Conservation (phyloP, 2,329 filamentous ascomycete genomes). For the Cyphellophora europaea region DNA sequence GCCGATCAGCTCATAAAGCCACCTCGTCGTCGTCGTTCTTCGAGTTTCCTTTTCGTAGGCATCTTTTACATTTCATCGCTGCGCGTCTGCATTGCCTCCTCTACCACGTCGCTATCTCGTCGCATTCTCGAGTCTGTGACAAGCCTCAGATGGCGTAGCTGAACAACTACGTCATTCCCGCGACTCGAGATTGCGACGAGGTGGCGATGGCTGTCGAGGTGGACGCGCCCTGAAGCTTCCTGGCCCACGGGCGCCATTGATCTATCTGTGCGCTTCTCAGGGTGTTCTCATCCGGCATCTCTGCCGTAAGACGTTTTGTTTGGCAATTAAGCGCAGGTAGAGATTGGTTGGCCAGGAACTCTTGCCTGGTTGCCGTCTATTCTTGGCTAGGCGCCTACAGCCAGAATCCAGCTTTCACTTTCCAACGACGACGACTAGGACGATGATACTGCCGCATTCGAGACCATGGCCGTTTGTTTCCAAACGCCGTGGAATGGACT, state of each 20-base stretch:
- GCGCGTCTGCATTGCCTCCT: neutral
- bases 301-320: neutral
- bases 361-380: neutral
- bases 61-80: neutral
- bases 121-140: neutral
- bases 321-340: neutral
- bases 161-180: neutral
- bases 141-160: neutral
- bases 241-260: neutral
- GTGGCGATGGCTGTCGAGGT: neutral
- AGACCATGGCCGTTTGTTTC: neutral
- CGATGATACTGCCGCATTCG: neutral
- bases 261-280: too few relatives aligned
- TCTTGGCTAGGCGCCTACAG: neutral
- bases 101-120: neutral
- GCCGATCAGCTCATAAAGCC: too few relatives aligned
- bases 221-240: neutral
- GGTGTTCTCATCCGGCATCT: too few relatives aligned
- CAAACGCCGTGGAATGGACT: neutral
- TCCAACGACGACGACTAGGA: neutral
- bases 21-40: too few relatives aligned
- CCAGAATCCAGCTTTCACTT: neutral
- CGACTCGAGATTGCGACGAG: neutral
- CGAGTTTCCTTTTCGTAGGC: slow-evolving; percentile 1
- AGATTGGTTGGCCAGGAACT: neutral